Evolutionary conservation across 2,329 filamentous ascomycete species (phyloP).

Genomic region (Lachnellula cervina): DNA sequence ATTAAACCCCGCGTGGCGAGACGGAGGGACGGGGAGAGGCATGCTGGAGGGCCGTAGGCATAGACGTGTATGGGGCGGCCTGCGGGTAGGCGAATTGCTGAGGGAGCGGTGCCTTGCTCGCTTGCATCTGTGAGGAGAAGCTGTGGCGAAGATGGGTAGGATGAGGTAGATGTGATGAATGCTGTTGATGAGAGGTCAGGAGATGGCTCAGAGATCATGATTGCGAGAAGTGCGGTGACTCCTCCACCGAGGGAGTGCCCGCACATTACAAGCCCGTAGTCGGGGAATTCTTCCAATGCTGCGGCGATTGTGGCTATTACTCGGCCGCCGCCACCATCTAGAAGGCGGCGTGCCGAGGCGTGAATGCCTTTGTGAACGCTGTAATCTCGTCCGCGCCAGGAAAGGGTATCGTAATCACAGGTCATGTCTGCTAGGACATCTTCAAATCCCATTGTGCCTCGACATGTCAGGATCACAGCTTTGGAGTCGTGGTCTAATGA

Average conservation of each 20-base stretch:
- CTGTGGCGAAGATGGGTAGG: slow-evolving; percentile 57
- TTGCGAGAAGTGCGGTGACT: slow-evolving; percentile 50
- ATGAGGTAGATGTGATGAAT: slow-evolving; percentile 60
- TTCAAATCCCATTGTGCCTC: slow-evolving; percentile 52
- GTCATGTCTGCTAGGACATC: slow-evolving; percentile 54
- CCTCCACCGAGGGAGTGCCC: slow-evolving; percentile 52
- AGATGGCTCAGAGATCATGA: slow-evolving; percentile 46
- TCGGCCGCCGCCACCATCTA: slow-evolving; percentile 44
- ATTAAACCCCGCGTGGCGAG: slow-evolving; percentile 68
- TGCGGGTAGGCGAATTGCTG: slow-evolving; percentile 52
- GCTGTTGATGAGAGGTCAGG: slow-evolving; percentile 35
- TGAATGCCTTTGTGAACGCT: slow-evolving; percentile 54
- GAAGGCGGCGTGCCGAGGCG: slow-evolving; percentile 47
- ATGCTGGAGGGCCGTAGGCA: slow-evolving; percentile 70
- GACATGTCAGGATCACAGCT: slow-evolving; percentile 50
- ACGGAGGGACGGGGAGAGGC: slow-evolving; percentile 65
- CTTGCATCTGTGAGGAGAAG: slow-evolving; percentile 57
- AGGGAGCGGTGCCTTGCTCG: slow-evolving; percentile 16
- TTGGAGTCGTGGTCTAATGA: slow-evolving; percentile 53
- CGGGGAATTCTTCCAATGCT: slow-evolving; percentile 48
- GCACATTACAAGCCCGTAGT: slow-evolving; percentile 52
- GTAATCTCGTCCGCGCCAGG: slow-evolving; percentile 45
- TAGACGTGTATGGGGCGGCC: slow-evolving; percentile 73
- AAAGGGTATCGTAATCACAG: slow-evolving; percentile 48
- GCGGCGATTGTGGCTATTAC: slow-evolving; percentile 49